These are phyloP conservation scores for Escovopsis sp. DNA, from an alignment of 2,329 filamentous ascomycete genomes.

Conservation along the genomic window DNA sequence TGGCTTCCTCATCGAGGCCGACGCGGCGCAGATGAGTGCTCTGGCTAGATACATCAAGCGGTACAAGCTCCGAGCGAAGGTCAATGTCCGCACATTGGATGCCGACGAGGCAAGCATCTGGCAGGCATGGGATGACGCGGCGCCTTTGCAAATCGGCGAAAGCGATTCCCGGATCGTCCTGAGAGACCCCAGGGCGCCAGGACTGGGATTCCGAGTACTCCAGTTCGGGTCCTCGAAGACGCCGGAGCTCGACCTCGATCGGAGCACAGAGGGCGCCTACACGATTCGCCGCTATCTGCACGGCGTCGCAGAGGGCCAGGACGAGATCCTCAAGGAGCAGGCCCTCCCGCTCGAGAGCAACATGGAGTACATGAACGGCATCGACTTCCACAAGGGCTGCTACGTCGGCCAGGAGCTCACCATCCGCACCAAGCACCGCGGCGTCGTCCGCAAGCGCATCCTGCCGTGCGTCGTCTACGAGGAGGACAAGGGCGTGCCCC, in stretches of 20 bases:
- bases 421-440: constrained; percentile 86
- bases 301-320: constrained; percentile 74
- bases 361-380: constrained; percentile 68
- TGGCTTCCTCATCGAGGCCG: constrained; percentile 64
- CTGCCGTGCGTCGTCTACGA: constrained; percentile 65
- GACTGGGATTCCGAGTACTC: constrained; percentile 38
- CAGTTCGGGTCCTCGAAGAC: constrained; percentile 13
- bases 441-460: constrained; percentile 82
- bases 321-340: constrained; percentile 55
- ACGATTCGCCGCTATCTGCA: constrained; percentile 61
- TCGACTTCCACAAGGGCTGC: constrained; percentile 92
- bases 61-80: constrained; percentile 74
- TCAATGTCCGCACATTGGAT: constrained; percentile 52
- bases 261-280: constrained; percentile 46
- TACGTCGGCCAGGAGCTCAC: constrained; percentile 96
- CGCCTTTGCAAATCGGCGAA: constrained; percentile 2
- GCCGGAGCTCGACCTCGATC: constrained; percentile 28
- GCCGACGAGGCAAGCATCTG: constrained; percentile 53
- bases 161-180: constrained; percentile 20
- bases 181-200: constrained; percentile 38
- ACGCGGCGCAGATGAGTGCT: constrained; percentile 46
- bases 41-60: constrained; percentile 63
- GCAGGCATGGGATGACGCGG: constrained; percentile 54
- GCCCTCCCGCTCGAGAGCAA: constrained; percentile 81
- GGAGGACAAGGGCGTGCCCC: constrained; percentile 22